phyloP scores from a whole-genome alignment of 352 stramenopile genomes.

The Phytopythium litorale region DNA sequence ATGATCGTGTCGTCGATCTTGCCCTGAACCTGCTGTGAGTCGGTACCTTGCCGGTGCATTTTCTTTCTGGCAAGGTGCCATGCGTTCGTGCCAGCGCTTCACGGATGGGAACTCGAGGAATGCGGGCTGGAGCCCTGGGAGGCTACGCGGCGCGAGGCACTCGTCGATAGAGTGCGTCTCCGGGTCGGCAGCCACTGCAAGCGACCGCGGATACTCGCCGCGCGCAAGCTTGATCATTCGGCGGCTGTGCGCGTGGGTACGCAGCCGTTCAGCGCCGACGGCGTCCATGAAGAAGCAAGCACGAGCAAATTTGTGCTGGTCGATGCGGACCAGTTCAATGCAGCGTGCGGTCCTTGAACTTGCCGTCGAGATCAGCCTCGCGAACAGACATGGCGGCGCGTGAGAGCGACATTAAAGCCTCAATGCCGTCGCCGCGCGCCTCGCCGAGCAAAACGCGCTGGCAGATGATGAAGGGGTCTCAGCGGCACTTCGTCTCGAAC shows the following conservation, averaged over 20 bases:
- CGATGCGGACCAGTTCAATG: constrained; percentile 79
- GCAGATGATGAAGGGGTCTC: constrained; percentile 43
- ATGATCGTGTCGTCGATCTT: constrained; percentile 64
- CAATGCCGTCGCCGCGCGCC: constrained; percentile 24
- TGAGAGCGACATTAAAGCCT: constrained; percentile 16
- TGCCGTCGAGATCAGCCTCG: constrained; percentile 40
- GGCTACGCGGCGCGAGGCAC: constrained; percentile 69
- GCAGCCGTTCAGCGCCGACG: constrained; percentile 78
- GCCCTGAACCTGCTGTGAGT: constrained; percentile 55
- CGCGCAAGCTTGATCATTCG: constrained; percentile 72
- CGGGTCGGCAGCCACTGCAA: constrained; percentile 35
- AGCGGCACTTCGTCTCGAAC: constrained; percentile 42
- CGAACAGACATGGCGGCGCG: constrained; percentile 32
- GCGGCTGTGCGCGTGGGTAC: constrained; percentile 80
- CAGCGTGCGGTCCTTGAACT: constrained; percentile 56
- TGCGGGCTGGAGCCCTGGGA: constrained; percentile 48
- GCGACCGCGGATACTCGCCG: constrained; percentile 38
- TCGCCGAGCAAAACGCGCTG: constrained; percentile 62
- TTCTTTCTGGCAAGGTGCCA: constrained; percentile 67
- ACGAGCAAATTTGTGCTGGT: constrained; percentile 86
- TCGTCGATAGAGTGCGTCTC: constrained; percentile 57
- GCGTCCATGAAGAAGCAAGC: constrained; percentile 85
- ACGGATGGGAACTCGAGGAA: constrained; percentile 64
- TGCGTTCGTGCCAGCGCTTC: constrained; percentile 52
- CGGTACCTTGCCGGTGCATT: constrained; percentile 48